Base-by-base conservation (phyloP, 352 stramenopile genomes). In the Phytophthora sp. region DNA sequence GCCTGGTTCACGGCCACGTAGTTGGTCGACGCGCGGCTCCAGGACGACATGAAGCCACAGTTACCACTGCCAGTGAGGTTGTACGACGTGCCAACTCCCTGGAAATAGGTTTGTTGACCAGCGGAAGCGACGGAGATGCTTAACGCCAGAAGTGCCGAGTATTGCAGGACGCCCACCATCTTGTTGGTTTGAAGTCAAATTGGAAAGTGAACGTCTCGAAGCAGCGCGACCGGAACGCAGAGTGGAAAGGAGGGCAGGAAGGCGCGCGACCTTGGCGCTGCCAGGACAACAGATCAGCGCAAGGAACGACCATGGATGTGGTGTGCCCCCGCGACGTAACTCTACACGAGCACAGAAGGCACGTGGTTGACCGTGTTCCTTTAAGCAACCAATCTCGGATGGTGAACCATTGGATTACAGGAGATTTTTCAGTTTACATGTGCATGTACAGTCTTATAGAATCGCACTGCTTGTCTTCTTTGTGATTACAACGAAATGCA, bases 1-100 rank as follows among this genome's bases (percentile, higher is more conserved):
- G 57, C 64, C 42, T 67, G 64, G 57, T 72, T 71, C 50, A 71
- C 31, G 29, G 63, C 63, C 24, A 71, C 63, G 63, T 71, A 71
- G 42, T 71, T 71, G 41, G 49, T 63, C 18, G 57, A 62, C 23
- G 61, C 61, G 24, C 63, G 39, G 35, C 42, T 66, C 57, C 64
- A 72, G 13, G 57, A 35, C 11, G 64, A 67, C 57, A 68, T 68
- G 50, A 72, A 72, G 42, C 57, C 57, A 44, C 63, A 71, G 50
- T 71, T 71, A 45, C 63, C 64, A 13, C 36, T 59, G 51, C 38
- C 41, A 4, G 13, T 45, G 13, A 68, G 45, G 44, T 68, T 44
- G 44, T 68, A 72, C 42, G 64, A 57, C 6, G 57, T 68, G 44
- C 64, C 64, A 18, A 64, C 57, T 2, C 64, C 57, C 31, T 72